Conservation (phyloP, 179 eudicot species). For the Beta lomatogona region DNA sequence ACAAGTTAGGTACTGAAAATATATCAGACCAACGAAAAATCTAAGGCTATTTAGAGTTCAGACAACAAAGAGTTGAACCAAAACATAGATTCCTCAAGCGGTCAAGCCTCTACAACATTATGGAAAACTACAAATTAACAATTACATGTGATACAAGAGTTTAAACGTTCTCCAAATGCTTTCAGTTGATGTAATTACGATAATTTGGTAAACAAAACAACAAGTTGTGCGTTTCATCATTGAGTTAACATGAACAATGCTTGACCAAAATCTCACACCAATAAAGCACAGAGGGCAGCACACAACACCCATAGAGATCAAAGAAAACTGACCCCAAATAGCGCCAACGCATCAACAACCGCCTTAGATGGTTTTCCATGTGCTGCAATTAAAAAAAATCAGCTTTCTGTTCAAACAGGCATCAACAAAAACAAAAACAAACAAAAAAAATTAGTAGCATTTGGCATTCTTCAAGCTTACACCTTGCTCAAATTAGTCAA, state of each 20-base stretch:
- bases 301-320: background rate
- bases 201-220: background rate
- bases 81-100: background rate
- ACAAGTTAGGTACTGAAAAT: background rate
- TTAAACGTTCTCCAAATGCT: background rate
- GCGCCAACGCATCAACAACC: slow-evolving; percentile 82
- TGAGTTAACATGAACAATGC: background rate
- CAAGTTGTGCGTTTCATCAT: background rate
- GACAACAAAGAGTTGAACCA: background rate
- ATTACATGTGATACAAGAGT: background rate
- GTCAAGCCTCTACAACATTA: background rate
- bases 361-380: slow-evolving; percentile 87
- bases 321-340: slow-evolving; percentile 83
- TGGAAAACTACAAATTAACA: background rate
- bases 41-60: background rate
- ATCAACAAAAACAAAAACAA: background rate
- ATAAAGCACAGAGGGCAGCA: background rate
- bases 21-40: background rate
- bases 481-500: too few relatives aligned
- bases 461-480: slow-evolving; percentile 3
- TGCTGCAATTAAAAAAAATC: slow-evolving; percentile 51
- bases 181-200: background rate
- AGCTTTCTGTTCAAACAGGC: slow-evolving; percentile 14
- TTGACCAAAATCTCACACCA: background rate
- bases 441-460: background rate